Percentiles rank a stretch among this genome's conserved stretches.
Conservation (phyloP, 164 flowering plant species). For the Santalum album region DNA sequence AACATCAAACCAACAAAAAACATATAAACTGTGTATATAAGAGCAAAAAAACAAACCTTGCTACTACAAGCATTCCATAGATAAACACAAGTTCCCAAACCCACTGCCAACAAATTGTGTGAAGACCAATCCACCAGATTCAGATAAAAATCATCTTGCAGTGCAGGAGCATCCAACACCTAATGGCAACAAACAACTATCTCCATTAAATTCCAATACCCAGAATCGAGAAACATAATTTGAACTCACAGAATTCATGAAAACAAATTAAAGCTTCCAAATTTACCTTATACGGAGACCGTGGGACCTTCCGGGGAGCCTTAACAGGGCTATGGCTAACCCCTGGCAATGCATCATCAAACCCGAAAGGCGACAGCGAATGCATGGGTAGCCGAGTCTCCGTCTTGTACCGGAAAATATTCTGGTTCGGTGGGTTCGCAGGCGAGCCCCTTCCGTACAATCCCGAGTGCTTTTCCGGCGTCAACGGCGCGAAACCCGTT, state of each 20-base stretch:
- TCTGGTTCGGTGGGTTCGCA: constrained; percentile 31
- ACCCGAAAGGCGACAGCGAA: constrained; percentile 59
- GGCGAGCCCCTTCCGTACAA: constrained; percentile 7
- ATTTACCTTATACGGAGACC: constrained; percentile 82
- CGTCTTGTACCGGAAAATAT: constrained; percentile 80
- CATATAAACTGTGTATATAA: too few relatives aligned
- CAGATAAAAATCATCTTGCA: constrained; percentile 95
- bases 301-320: constrained; percentile 68
- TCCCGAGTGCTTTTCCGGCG: constrained; percentile 42
- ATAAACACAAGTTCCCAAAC: constrained; percentile 87
- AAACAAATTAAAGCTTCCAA: background rate
- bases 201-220: background rate
- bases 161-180: constrained; percentile 96
- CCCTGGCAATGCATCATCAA: constrained; percentile 48
- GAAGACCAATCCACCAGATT: constrained; percentile 98
- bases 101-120: constrained; percentile 91
- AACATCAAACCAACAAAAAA: background rate
- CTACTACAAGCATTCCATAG: constrained; percentile 97
- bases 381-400: constrained; percentile 54
- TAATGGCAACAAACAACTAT: constrained; percentile 12
- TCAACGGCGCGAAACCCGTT: constrained; percentile 27
- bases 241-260: constrained; percentile 5
- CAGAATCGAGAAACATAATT: constrained; percentile 8
- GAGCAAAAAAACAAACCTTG: constrained; percentile 41
- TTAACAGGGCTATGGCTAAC: constrained; percentile 56